A percentile compares a stretch with the other conserved stretches of the same genome.
phyloP scores from a whole-genome alignment of 73 alveolate genomes.

The Tetrahymena borealis region DNA sequence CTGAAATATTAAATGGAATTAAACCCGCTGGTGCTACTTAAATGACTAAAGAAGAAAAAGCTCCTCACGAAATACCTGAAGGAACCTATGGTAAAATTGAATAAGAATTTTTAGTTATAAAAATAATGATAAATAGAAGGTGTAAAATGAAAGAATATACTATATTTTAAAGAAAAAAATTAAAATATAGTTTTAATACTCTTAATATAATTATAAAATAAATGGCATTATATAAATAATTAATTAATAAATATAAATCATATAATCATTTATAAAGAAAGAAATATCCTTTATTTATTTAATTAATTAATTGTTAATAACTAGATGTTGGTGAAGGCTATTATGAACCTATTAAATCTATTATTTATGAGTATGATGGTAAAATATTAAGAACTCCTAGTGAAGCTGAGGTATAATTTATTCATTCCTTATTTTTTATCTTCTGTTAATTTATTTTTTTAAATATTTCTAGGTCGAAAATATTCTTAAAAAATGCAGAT shows the following conservation, averaged over 20 bases:
- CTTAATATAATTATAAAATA: too few relatives aligned
- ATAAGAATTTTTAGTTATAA: too few relatives aligned
- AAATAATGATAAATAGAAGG: too few relatives aligned
- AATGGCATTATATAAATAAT: too few relatives aligned
- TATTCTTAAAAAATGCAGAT: slow-evolving; percentile 83
- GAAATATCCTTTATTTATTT: too few relatives aligned
- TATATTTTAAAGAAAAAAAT: too few relatives aligned
- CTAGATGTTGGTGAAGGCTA: slow-evolving; percentile 86
- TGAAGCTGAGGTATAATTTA: slow-evolving; percentile 57
- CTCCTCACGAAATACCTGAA: slow-evolving; percentile 80
- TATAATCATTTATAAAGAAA: too few relatives aligned
- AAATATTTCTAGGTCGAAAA: slow-evolving; percentile 45
- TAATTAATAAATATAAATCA: too few relatives aligned
- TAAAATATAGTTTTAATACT: too few relatives aligned
- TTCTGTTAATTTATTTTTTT: not conserved
- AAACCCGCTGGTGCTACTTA: slow-evolving; percentile 78
- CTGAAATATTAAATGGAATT: slow-evolving; percentile 69
- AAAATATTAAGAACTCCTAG: slow-evolving; percentile 74
- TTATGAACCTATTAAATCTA: slow-evolving; percentile 88
- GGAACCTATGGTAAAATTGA: slow-evolving; percentile 86
- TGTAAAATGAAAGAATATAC: too few relatives aligned
- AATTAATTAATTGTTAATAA: not conserved
- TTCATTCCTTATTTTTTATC: not conserved
- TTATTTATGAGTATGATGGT: slow-evolving; percentile 75
- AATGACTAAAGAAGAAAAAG: slow-evolving; percentile 70